These are phyloP conservation scores for Wickerhamiella sergipiensis DNA, from an alignment of 805 yeast genomes.

Conservation along the genomic window DNA sequence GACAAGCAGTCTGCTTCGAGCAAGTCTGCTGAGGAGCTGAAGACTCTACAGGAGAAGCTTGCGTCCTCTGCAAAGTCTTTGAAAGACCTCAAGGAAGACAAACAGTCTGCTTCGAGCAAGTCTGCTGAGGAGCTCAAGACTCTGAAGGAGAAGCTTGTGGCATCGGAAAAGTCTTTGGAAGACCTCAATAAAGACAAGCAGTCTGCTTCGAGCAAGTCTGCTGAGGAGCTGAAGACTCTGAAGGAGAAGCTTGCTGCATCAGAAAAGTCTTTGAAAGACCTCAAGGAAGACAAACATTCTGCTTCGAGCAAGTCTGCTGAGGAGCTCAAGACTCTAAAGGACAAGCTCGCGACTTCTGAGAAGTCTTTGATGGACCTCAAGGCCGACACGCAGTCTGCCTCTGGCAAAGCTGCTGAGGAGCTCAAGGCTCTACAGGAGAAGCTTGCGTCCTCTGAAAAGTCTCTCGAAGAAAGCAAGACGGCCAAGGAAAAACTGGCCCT, in stretches of 20 bases:
- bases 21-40: constrained; percentile 3
- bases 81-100: too few relatives aligned
- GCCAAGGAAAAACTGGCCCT: not conserved
- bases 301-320: too few relatives aligned
- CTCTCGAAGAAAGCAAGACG: not conserved
- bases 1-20: too few relatives aligned
- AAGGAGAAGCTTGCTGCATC: not conserved
- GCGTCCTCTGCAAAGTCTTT: too few relatives aligned
- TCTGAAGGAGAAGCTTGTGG: not conserved
- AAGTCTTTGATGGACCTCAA: not conserved
- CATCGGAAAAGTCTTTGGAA: not conserved
- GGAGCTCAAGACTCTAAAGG: too few relatives aligned
- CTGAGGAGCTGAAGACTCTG: constrained; percentile 6
- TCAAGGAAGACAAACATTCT: too few relatives aligned
- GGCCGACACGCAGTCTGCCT: too few relatives aligned
- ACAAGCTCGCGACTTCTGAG: not conserved
- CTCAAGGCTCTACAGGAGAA: too few relatives aligned
- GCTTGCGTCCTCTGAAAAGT: not conserved
- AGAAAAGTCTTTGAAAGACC: not conserved
- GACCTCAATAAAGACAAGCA: not conserved
- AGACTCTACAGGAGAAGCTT: constrained; percentile 3
- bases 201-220: not conserved
- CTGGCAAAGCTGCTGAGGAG: too few relatives aligned
- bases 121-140: constrained; percentile 5
- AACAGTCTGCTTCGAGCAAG: too few relatives aligned